Base-by-base conservation (phyloP, 1,139 yeast genomes). In the Yamadazyma spencermartinsiae region DNA sequence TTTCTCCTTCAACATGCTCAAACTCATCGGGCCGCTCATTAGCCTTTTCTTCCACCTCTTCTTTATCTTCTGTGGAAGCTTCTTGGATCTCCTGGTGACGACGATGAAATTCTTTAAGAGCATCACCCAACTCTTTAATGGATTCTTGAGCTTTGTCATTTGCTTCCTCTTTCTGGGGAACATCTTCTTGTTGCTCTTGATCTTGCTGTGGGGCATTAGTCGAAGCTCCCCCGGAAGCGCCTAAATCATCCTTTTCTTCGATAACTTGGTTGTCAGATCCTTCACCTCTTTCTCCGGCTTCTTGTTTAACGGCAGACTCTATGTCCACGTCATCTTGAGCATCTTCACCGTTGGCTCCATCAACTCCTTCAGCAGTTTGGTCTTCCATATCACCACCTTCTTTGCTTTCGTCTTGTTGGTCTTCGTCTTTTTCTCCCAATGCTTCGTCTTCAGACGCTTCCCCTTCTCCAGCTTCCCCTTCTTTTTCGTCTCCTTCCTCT, bases 1-100 rank as follows among this genome's bases (percentile, higher is more conserved):
- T 81, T 34, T 85, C 89, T 31, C 95, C 96, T 34, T 87, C 92
- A 40, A 88, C 75, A 57, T 92, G 98, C 59, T 90, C 95, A 60
- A 90, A 87, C 51, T 89, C 96, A 54, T 89, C 96, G 0, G 94
- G 89, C 36, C 80, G 74, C 48, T 79, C 82, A 44, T 77, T 82
- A 12, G 82, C 79, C 31, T 72, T 63, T 31, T 71, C 65, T 31
- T 80, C 79, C 2, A 52, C 48, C 32, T 74, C 76, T 33, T 69
- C 72, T 21, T 50, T 45, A 30, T 51, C 49, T 68, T 49, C 69
- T 49, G 34, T 64, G n/a, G 70, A 64, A 5, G 85, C 77, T 47
- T 83, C 86, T 47, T 76, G 72, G 45, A 90, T 90, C 52, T 89
- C 97, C 59, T 86, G 89, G 48, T 86, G 81, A 54, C 96, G 84